phyloP scores from a whole-genome alignment of 192 early-diverging fungal genomes.

The Neocallimastix lanati region DNA sequence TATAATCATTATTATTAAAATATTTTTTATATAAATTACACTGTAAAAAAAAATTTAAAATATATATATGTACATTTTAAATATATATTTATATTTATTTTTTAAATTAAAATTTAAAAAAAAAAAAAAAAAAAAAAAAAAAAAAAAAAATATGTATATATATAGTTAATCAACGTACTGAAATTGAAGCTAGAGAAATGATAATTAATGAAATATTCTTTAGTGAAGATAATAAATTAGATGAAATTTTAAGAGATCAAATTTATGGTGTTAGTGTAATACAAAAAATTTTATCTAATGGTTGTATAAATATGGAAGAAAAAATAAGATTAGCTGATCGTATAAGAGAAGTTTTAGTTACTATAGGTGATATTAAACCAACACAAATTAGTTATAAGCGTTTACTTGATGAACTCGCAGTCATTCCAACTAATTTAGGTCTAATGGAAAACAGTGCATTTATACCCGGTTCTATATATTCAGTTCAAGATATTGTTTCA shows the following conservation, averaged over 20 bases:
- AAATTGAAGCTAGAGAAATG: slow-evolving; percentile 72
- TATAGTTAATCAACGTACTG: slow-evolving; percentile 61
- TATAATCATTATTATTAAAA: too few species aligned
- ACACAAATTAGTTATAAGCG: slow-evolving; percentile 58
- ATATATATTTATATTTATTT: too few species aligned
- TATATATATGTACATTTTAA: too few species aligned
- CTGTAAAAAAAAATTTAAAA: too few species aligned
- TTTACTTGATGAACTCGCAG: slow-evolving; percentile 55
- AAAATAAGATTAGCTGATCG: slow-evolving; percentile 56
- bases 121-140: too few species aligned
- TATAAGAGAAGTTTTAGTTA: slow-evolving; percentile 30
- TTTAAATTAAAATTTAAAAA: too few species aligned
- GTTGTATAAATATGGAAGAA: slow-evolving; percentile 56
- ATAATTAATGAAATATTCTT: slow-evolving; percentile 72
- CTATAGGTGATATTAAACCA: slow-evolving; percentile 4
- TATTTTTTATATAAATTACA: too few species aligned
- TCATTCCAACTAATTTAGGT: slow-evolving; percentile 5
- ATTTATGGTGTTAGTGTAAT: slow-evolving; percentile 70
- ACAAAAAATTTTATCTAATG: slow-evolving; percentile 71
- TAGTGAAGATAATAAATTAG: slow-evolving; percentile 15
- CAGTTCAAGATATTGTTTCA: not conserved
- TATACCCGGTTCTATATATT: not conserved
- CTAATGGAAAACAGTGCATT: not conserved
- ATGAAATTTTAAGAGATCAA: slow-evolving; percentile 46
- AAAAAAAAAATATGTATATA: too few species aligned